A percentile compares a stretch with the other conserved stretches of the same genome.
phyloP scores from a whole-genome alignment of 306 rosid species.

The Senna tora region DNA sequence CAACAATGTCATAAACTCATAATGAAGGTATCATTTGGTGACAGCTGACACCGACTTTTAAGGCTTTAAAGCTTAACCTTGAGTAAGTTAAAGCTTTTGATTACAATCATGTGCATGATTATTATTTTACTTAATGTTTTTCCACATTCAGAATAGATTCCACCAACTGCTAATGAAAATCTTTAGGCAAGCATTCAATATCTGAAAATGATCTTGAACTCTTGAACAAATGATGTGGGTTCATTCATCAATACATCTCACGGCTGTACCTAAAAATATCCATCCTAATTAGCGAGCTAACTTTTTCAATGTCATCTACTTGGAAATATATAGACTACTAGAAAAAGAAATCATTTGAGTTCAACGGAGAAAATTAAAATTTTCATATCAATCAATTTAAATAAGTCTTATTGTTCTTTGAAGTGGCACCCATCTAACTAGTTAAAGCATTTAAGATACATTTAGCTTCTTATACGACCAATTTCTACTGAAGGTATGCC shows the following conservation, averaged over 20 bases:
- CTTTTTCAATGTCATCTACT: conserved; percentile 44
- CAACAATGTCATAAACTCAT: conserved; percentile 27
- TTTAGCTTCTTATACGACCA: conserved; percentile 1
- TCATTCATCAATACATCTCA: conserved; percentile 34
- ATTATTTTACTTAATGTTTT: conserved; percentile 34
- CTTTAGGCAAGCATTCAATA: conserved; percentile 30
- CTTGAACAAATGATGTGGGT: conserved; percentile 19
- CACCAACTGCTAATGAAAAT: conserved; percentile 8
- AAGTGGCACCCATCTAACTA: neutral
- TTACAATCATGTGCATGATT: conserved; percentile 40
- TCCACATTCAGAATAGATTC: conserved; percentile 32
- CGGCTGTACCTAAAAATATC: conserved; percentile 35
- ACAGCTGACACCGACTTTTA: conserved; percentile 46
- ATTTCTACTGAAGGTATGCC: conserved; percentile 6
- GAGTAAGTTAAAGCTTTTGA: conserved; percentile 40
- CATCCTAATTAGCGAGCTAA: conserved; percentile 36
- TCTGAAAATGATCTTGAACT: conserved; percentile 40
- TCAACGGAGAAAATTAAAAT: neutral
- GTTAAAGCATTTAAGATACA: neutral
- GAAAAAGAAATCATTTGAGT: conserved; percentile 28
- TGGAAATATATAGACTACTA: conserved; percentile 30
- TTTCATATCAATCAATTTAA: neutral
- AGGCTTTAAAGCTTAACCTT: conserved; percentile 33
- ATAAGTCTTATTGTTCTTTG: neutral
- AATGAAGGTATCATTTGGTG: conserved; percentile 41